phyloP scores from a whole-genome alignment of 805 yeast genomes.

The Priceomyces castillae region DNA sequence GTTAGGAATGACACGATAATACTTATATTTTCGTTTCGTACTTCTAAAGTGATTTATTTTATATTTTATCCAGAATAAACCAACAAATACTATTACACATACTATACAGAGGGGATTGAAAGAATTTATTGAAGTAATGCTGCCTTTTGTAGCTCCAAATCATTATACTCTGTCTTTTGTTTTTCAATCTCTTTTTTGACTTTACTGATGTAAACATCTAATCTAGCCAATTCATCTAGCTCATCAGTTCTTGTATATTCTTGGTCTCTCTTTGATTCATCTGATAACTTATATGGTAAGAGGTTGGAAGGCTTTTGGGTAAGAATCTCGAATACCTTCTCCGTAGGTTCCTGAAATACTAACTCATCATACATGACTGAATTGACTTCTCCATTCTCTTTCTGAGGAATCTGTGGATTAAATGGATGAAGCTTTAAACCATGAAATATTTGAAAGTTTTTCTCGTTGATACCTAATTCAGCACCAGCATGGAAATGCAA shows the following conservation, averaged over 20 bases:
- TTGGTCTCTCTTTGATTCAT: constrained; percentile 35
- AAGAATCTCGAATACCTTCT: constrained; percentile 73
- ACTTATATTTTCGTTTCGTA: no score
- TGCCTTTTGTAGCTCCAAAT: constrained; percentile 40
- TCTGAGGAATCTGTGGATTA: constrained; percentile 40
- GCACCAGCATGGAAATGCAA: constrained; percentile 84
- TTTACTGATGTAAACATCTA: constrained; percentile 37
- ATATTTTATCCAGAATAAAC: background rate
- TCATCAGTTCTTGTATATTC: constrained; percentile 41
- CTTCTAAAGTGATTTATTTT: background rate
- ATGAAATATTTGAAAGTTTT: constrained; percentile 81
- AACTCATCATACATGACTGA: constrained; percentile 76
- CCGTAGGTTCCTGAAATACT: constrained; percentile 95
- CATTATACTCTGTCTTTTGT: constrained; percentile 38
- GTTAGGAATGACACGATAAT: background rate
- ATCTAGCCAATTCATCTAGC: constrained; percentile 38
- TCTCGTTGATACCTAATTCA: constrained; percentile 61
- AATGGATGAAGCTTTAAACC: constrained; percentile 91
- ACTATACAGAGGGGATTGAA: background rate
- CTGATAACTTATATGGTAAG: constrained; percentile 39
- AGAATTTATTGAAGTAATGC: constrained; percentile 32
- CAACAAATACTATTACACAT: background rate
- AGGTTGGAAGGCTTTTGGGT: constrained; percentile 64
- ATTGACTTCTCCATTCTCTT: constrained; percentile 42
- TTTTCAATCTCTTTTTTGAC: constrained; percentile 40